A percentile compares a stretch with the other conserved stretches of the same genome.
Conservation (phyloP, 805 yeast genomes). For the Kluyveromyces aestuarii region DNA sequence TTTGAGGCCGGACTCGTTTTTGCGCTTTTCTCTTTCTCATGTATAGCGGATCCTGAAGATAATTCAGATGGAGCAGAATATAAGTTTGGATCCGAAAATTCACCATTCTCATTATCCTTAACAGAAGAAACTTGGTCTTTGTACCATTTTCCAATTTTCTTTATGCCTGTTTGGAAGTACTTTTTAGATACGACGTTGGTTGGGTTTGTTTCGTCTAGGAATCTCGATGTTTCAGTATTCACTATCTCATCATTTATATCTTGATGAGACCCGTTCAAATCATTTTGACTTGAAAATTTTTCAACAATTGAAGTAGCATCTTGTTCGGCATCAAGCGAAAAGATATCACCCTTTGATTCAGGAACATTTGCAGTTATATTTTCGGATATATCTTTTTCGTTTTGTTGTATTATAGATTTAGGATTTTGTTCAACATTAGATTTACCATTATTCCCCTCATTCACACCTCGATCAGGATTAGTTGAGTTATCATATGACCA, state of each 20-base stretch:
- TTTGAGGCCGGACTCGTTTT: not conserved
- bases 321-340: not conserved
- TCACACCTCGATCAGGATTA: not conserved
- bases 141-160: conserved; percentile 64
- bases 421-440: not conserved
- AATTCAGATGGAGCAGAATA: not conserved
- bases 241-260: conserved; percentile 22
- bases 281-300: not conserved
- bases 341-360: not conserved
- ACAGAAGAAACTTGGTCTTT: conserved; percentile 18
- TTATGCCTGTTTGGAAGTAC: conserved; percentile 38
- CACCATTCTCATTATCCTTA: not conserved
- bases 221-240: conserved; percentile 6
- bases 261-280: conserved; percentile 7
- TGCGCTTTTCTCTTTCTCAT: not conserved
- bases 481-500: conserved; percentile 42
- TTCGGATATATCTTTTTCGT: not conserved
- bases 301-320: not conserved
- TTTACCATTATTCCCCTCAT: conserved; percentile 2
- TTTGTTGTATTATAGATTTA: not conserved
- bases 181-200: conserved; percentile 27
- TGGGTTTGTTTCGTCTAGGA: conserved; percentile 7
- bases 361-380: not conserved
- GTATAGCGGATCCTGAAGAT: not conserved
- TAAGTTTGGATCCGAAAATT: not conserved